A percentile compares a stretch with the other conserved stretches of the same genome.
These are phyloP conservation scores for Pulveroboletus sp. DNA, from an alignment of 768 basidiomycete genomes.

Conservation along the genomic window DNA sequence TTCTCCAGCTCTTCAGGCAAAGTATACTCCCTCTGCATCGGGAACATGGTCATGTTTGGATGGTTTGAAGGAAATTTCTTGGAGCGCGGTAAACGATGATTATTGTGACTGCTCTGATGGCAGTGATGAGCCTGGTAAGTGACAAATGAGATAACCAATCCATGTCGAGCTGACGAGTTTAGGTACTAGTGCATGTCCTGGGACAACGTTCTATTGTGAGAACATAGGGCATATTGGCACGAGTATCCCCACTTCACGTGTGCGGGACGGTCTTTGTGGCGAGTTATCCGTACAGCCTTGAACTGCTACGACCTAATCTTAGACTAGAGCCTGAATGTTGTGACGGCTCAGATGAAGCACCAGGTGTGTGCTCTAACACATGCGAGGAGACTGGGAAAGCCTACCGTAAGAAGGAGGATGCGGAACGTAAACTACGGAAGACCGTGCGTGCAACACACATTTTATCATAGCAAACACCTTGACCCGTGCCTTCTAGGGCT, in stretches of 20 bases:
- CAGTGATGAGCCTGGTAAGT: conserved; percentile 87
- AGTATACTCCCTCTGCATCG: conserved; percentile 49
- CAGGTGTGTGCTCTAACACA: conserved; percentile 71
- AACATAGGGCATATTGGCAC: conserved; percentile 88
- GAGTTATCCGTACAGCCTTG: conserved; percentile 23
- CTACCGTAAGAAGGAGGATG: conserved; percentile 63
- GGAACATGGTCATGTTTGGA: conserved; percentile 78
- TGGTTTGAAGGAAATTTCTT: conserved; percentile 71
- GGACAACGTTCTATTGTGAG: conserved; percentile 73
- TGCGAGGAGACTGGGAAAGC: conserved; percentile 74
- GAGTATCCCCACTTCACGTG: conserved; percentile 71
- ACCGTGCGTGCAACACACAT: conserved; percentile 48
- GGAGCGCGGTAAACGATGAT: conserved; percentile 86
- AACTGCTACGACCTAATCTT: conserved; percentile 10
- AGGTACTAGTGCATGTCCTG: conserved; percentile 85
- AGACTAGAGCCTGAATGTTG: conserved; percentile 82
- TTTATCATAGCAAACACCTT: neutral
- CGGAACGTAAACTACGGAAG: conserved; percentile 71
- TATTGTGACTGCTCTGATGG: conserved; percentile 93
- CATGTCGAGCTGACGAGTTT: conserved; percentile 4
- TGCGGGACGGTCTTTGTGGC: conserved; percentile 94
- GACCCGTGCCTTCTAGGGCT: conserved; percentile 48
- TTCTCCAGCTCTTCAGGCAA: conserved; percentile 46
- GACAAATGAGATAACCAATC: conserved; percentile 4
- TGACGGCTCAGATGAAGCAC: conserved; percentile 89